phyloP scores from a whole-genome alignment of 129 eudicot genomes.

The Lactuca saligna region DNA sequence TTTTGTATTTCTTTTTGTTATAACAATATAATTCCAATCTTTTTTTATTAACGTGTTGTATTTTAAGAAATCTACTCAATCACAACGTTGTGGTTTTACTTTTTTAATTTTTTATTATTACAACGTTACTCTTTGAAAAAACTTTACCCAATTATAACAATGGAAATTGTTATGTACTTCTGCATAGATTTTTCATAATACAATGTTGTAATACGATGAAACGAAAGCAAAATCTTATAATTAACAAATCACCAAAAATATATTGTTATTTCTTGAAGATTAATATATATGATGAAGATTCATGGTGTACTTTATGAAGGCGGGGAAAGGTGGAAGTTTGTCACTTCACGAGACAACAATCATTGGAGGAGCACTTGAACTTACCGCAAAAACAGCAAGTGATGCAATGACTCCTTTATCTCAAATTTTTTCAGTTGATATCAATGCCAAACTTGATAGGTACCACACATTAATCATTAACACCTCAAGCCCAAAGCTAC shows the following conservation, averaged over 20 bases:
- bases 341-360: slow-evolving; percentile 62
- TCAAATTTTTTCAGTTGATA: slow-evolving; percentile 54
- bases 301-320: slow-evolving; percentile 29
- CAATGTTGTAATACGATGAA: too few relatives aligned
- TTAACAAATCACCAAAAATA: background rate
- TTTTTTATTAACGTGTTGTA: background rate
- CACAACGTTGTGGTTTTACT: too few relatives aligned
- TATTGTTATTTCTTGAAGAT: background rate
- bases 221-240: too few relatives aligned
- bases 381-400: slow-evolving; percentile 60
- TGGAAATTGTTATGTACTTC: too few relatives aligned
- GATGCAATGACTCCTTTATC: slow-evolving; percentile 70
- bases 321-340: slow-evolving; percentile 74
- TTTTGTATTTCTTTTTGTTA: too few relatives aligned
- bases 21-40: too few relatives aligned
- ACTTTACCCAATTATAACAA: too few relatives aligned
- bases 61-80: background rate
- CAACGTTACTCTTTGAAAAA: too few relatives aligned
- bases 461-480: background rate
- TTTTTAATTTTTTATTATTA: too few relatives aligned
- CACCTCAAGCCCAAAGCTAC: background rate
- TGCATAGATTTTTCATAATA: too few relatives aligned
- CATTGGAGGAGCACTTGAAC: slow-evolving; percentile 74
- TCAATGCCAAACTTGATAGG: slow-evolving; percentile 63
- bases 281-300: background rate